phyloP scores from a whole-genome alignment of 331 rosid species.

The Saraca asoca region DNA sequence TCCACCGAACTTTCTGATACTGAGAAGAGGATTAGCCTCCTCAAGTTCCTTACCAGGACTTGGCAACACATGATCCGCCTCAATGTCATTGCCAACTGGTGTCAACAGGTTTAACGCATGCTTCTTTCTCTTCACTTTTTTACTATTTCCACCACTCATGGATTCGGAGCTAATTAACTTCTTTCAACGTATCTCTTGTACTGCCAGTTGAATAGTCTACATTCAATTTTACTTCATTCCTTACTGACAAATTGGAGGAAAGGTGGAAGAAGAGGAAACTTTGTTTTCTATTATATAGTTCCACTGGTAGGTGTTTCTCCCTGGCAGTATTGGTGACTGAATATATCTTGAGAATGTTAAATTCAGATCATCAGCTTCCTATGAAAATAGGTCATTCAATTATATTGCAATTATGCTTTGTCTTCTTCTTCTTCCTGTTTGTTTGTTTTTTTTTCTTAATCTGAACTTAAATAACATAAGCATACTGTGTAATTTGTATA shows the following conservation, averaged over 20 bases:
- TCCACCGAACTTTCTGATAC: slow-evolving; percentile 68
- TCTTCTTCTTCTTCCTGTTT: too few species aligned
- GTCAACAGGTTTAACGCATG: slow-evolving; percentile 64
- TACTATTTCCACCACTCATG: not conserved
- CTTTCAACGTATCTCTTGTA: too few species aligned
- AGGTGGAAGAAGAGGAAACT: too few species aligned
- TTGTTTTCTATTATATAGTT: too few species aligned
- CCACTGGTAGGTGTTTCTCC: too few species aligned
- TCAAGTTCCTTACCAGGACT: slow-evolving; percentile 84
- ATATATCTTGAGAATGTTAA: not conserved
- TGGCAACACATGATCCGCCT: slow-evolving; percentile 96
- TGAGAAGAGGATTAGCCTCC: slow-evolving; percentile 79
- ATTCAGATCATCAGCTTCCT: not conserved
- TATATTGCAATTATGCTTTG: not conserved
- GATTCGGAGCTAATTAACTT: too few species aligned
- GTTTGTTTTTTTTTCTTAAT: too few species aligned
- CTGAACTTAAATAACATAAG: too few species aligned
- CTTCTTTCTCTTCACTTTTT: not conserved
- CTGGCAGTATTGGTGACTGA: too few species aligned
- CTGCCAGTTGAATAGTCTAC: not conserved
- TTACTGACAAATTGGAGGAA: too few species aligned
- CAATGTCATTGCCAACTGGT: slow-evolving; percentile 94
- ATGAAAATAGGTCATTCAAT: not conserved
- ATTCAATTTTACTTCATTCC: too few species aligned
- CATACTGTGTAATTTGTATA: too few species aligned